Evolutionary conservation across 495 filamentous ascomycete genomes (phyloP).

Genomic region (Xylaria venustula): DNA sequence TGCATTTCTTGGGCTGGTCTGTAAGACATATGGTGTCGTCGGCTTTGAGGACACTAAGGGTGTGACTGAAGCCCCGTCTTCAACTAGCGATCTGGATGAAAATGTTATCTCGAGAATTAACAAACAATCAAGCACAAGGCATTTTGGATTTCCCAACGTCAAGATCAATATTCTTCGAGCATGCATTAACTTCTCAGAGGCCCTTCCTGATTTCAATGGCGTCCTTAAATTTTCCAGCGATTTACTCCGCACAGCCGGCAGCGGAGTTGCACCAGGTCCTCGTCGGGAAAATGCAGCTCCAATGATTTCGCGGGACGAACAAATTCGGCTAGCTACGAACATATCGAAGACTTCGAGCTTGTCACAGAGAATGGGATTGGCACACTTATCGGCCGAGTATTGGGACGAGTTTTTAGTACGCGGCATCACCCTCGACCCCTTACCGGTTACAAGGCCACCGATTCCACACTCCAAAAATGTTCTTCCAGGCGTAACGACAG

Average conservation of each 20-base stretch:
- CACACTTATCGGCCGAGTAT: slow-evolving; percentile 73
- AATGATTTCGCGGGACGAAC: slow-evolving; percentile 74
- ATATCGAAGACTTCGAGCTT: slow-evolving; percentile 79
- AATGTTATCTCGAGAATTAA: slow-evolving; percentile 52
- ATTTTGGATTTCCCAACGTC: slow-evolving; percentile 64
- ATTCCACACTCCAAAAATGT: slow-evolving; percentile 70
- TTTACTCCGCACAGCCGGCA: slow-evolving; percentile 76
- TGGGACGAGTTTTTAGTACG: slow-evolving; percentile 96
- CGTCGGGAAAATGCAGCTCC: slow-evolving; percentile 60
- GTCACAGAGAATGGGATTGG: slow-evolving; percentile 68
- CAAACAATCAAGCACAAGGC: slow-evolving; percentile 50
- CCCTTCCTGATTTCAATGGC: slow-evolving; percentile 85
- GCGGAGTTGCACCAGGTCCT: slow-evolving; percentile 70
- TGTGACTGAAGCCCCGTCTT: slow-evolving; percentile 10
- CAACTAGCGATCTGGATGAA: slow-evolving; percentile 43
- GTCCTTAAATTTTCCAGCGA: slow-evolving; percentile 83
- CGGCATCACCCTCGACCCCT: slow-evolving; percentile 65
- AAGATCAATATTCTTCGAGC: slow-evolving; percentile 82
- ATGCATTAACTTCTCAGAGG: slow-evolving; percentile 90
- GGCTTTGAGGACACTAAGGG: slow-evolving; percentile 25
- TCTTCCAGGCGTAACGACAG: slow-evolving; percentile 59
- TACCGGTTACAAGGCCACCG: slow-evolving; percentile 52
- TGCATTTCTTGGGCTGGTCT: slow-evolving; percentile 46
- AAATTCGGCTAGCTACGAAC: slow-evolving; percentile 74
- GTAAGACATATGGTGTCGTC: slow-evolving; percentile 51